Evolutionary conservation across 2,329 filamentous ascomycete genomes (phyloP), one percentile per base, ranked within the genome.

Genomic region (Orbilia ellipsospora): DNA sequence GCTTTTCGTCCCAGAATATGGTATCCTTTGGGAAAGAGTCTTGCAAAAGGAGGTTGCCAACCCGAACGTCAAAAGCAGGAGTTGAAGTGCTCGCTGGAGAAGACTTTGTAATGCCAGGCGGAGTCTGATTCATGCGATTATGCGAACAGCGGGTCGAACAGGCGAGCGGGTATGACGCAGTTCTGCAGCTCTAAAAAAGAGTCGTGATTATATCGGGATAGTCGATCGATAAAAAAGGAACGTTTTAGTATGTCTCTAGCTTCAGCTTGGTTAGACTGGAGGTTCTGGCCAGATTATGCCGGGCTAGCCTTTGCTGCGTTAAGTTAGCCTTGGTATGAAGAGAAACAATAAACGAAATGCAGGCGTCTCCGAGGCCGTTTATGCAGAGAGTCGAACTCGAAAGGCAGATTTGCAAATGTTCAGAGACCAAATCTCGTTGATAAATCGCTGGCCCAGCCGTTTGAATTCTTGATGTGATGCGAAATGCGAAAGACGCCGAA

Each of bases 41-140:
- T 42, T 48, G 51, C 4, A 28, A 61, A 67, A 63, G 36, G 31
- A 68, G 70, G 50, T 63, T 51, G 52, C 67, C 40, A 20, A 74
- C 31, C 63, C 70, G 63, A 74, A 48, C 12, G 26, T 23, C 52
- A 48, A 26, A 36, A 26, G 5, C 2, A 23, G 50, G 52, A 13
- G 15, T 28, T 55, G 50, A 40, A 36, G 50, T 23, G 16, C 42
- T 51, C n/a, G 45, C 44, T n/a, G 51, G 51, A 57, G 13, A 16
- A 42, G 54, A 8, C 50, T 52, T 40, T 66, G 62, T 23, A 66
- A 45, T 64, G 60, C 48, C 28, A 26, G 50, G 20, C 28, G n/a
- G 52, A 60, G 52, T 54, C 67, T 45, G 56, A 13, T 60, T 74
- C 70, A 73, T 73, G 69, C 69, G 57, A 67, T 74, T 52, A 74